Percentiles rank a stretch among this genome's conserved stretches.
These are phyloP conservation scores for Porodaedalea pini DNA, from an alignment of 1,284 basidiomycete genomes.

Conservation along the genomic window DNA sequence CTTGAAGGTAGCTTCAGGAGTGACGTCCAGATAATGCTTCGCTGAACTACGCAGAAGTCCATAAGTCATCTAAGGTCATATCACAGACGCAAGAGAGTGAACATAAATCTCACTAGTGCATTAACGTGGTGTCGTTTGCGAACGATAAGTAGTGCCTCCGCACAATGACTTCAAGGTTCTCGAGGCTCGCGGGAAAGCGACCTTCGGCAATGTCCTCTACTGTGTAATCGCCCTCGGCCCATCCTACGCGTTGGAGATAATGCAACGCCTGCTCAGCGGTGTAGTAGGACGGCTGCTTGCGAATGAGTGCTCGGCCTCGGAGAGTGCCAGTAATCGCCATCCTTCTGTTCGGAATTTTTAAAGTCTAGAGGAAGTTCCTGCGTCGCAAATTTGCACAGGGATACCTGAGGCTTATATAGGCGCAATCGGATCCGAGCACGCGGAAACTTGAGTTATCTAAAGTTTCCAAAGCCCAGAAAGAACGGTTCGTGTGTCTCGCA, in stretches of 20 bases:
- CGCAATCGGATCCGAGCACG: no score
- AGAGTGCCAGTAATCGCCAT: constrained; percentile 5
- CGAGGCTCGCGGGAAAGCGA: constrained; percentile 14
- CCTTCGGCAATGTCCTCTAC: constrained; percentile 6
- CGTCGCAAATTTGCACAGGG: no score
- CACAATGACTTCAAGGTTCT: constrained; percentile 18
- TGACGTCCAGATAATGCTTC: constrained; percentile 20
- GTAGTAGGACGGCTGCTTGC: constrained; percentile 13
- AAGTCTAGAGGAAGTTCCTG: not conserved
- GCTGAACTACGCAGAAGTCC: constrained; percentile 8
- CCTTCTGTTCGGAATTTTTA: not conserved
- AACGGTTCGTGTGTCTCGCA: no score
- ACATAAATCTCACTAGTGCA: constrained; percentile 26
- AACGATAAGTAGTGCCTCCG: constrained; percentile 19
- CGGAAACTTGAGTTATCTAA: no score
- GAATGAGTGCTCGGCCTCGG: constrained; percentile 9
- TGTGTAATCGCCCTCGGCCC: not conserved
- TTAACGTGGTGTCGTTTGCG: constrained; percentile 21
- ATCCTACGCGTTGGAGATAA: constrained; percentile 14
- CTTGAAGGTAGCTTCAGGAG: constrained; percentile 21
- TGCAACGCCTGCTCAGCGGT: constrained; percentile 8
- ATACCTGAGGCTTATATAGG: no score
- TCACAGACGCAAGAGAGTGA: not conserved
- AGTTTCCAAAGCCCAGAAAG: no score
- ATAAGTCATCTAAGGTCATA: not conserved